Evolutionary conservation across 1,284 basidiomycete species (phyloP), one percentile per base, ranked within the genome.

Genomic region (Cryptococcus maquisensis): DNA sequence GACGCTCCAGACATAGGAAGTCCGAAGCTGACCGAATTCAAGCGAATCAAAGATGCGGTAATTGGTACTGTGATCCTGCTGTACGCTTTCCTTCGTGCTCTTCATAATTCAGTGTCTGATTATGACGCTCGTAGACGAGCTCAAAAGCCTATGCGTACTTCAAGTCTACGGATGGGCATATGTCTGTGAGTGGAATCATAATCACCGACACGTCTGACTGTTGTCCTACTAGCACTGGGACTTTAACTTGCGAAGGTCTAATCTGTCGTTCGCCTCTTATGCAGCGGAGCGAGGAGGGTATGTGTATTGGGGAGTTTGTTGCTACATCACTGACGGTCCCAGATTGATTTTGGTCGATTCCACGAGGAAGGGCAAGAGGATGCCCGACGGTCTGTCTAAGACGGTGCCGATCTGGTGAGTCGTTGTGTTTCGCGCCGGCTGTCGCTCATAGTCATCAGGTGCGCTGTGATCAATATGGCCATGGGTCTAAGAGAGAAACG

Each of bases 81-180:
- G 80, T 83, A 49, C 56, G 57, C 46, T 15, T 16, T n/a, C 44
- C 45, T 15, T 23, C 7, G 26, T n/a, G 39, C n/a, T 8, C 44
- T 21, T 21, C 35, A 53, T 41, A 53, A 42, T 36, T 44, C 47
- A 63, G 45, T 36, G 8, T 47, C 13, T 13, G 54, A 81, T n/a
- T 20, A 41, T 77, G 24, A 13, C 18, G 47, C 48, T 3, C 24
- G 9, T 47, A 69, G 68, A 63, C 63, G 1, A 67, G 62, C 55
- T 69, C 67, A 10, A 57, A 48, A 8, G 56, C 54, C 3, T 75
- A 75, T 56, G 88, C 87, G 13, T 98, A 98, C 79, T 98, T 97
- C 82, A 98, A 98, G 74, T 95, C 92, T 0, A 97, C 94, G 0
- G 95, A 98, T 66, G 95, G 95, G 0, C 95, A 98, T 67, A 86